Evolutionary conservation across 805 yeast species (phyloP).

Genomic region (Wickerhamomyces chaumierensis): DNA sequence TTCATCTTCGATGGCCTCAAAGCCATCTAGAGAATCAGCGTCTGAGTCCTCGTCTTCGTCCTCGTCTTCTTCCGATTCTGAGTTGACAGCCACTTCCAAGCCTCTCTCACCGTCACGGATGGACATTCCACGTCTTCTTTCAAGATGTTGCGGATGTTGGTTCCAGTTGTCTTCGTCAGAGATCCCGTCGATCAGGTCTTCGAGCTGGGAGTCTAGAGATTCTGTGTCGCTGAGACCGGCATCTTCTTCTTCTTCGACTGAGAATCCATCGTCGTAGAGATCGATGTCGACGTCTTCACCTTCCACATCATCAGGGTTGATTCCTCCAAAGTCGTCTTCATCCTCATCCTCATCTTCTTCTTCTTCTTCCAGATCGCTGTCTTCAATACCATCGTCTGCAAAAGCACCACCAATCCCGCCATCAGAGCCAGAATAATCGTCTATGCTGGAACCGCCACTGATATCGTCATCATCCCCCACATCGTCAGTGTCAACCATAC

Average conservation of each 20-base stretch:
- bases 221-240: constrained; percentile 11
- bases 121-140: constrained; percentile 9
- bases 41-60: too few relatives aligned
- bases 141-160: constrained; percentile 6
- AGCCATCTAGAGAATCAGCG: background rate
- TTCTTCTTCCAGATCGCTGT: background rate
- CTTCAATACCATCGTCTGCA: too few relatives aligned
- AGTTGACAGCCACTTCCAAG: constrained; percentile 16
- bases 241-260: constrained; percentile 13
- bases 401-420: too few relatives aligned
- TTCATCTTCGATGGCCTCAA: background rate
- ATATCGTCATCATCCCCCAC: background rate
- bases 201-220: constrained; percentile 3
- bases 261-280: constrained; percentile 4
- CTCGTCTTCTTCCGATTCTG: background rate
- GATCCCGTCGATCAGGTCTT: constrained; percentile 6
- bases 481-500: constrained; percentile 1
- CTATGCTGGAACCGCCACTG: background rate
- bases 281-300: constrained; percentile 1
- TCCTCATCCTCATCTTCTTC: background rate
- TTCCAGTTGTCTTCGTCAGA: constrained; percentile 13
- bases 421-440: background rate
- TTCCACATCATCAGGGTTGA: constrained; percentile 6
- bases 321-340: background rate
- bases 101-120: constrained; percentile 17